Percentiles rank a stretch among this genome's conserved stretches.
phyloP scores from a whole-genome alignment of 208 protist species.

The Crithidia bombi region DNA sequence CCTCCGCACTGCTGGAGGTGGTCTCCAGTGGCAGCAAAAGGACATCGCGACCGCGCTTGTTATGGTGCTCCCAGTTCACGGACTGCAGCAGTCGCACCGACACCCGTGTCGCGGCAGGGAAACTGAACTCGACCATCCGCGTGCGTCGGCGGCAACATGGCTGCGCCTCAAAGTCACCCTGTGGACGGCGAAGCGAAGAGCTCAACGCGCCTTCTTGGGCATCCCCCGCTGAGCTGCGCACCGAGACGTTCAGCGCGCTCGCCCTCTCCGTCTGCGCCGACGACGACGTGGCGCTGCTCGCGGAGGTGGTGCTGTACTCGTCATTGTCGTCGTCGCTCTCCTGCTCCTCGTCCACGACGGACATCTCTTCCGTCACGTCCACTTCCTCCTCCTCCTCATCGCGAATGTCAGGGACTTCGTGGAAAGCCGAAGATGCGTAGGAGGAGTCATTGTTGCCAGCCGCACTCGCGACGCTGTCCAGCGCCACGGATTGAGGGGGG shows the following conservation, averaged over 20 bases:
- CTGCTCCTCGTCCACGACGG: constrained; percentile 13
- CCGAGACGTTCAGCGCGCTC: constrained; percentile 22
- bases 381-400: constrained; percentile 18
- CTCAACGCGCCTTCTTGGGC: not conserved
- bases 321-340: constrained; percentile 8
- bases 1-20: constrained; percentile 10
- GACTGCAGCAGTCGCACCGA: constrained; percentile 23
- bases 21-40: constrained; percentile 35
- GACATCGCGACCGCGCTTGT: constrained; percentile 18
- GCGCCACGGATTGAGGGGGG: not conserved
- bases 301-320: constrained; percentile 7
- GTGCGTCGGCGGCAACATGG: constrained; percentile 29
- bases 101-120: constrained; percentile 26
- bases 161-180: constrained; percentile 26
- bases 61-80: constrained; percentile 11
- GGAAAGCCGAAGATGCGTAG: constrained; percentile 30
- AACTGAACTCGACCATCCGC: constrained; percentile 26
- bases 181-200: not conserved
- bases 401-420: constrained; percentile 26
- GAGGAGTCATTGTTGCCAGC: constrained; percentile 20
- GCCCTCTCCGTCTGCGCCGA: not conserved
- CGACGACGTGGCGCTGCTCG: constrained; percentile 7
- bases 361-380: constrained; percentile 14
- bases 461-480: constrained; percentile 11
- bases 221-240: constrained; percentile 7